Conservation (phyloP, 805 yeast species). For the Kodamaea neixiangensis region DNA sequence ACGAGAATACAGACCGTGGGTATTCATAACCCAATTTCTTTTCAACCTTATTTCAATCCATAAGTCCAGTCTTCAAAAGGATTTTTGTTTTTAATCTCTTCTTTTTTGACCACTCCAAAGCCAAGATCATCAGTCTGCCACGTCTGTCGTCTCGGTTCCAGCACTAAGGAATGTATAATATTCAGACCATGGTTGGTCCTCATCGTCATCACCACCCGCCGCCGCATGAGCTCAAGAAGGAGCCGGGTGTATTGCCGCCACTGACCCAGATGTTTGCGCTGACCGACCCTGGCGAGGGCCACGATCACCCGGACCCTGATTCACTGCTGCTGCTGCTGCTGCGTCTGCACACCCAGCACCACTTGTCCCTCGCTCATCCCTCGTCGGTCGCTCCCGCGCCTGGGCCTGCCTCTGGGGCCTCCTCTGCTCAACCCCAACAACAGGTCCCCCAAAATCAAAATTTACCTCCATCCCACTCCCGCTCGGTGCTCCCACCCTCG, state of each 20-base stretch:
- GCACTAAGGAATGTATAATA: constrained; percentile 8
- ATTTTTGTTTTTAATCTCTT: constrained; percentile 2
- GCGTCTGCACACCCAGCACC: not conserved
- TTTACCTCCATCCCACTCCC: not conserved
- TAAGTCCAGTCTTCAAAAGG: not conserved
- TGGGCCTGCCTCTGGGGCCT: no score
- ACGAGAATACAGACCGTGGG: no score
- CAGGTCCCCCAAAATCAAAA: not conserved
- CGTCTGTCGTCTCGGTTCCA: not conserved
- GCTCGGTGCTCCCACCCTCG: not conserved
- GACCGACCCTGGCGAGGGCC: not conserved
- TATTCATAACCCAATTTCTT: not conserved
- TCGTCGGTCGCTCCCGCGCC: not conserved
- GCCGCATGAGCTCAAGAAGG: not conserved
- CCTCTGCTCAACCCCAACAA: no score
- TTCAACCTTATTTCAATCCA: not conserved
- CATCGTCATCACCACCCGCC: constrained; percentile 2
- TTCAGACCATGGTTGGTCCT: constrained; percentile 10
- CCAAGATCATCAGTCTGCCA: not conserved
- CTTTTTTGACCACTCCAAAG: not conserved
- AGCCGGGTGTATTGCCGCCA: constrained; percentile 2
- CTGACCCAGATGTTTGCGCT: not conserved
- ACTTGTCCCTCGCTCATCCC: not conserved
- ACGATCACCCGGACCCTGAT: no score
- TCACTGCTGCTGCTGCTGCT: not conserved